A percentile compares a stretch with the other conserved stretches of the same genome.
These are phyloP conservation scores for Pseudogymnoascus sp. DNA, from an alignment of 2,329 filamentous ascomycete species.

Conservation along the genomic window DNA sequence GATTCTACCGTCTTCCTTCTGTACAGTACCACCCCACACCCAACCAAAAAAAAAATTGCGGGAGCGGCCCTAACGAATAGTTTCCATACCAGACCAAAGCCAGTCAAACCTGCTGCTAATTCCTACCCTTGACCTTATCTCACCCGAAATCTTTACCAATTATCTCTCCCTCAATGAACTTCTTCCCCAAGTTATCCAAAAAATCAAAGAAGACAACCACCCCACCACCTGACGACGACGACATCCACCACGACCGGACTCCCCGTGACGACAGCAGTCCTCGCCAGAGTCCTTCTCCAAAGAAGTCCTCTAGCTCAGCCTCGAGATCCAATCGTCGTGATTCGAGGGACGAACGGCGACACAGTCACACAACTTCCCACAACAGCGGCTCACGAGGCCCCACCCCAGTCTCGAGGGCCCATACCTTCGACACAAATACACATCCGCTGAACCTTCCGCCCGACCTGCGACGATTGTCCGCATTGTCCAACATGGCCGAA, in stretches of 20 bases:
- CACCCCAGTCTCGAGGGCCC: constrained; percentile 22
- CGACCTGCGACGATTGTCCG: constrained; percentile 69
- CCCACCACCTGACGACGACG: constrained; percentile 21
- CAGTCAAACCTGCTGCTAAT: constrained; percentile 7
- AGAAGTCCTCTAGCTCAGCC: constrained; percentile 19
- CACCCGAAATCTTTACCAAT: constrained; percentile 6
- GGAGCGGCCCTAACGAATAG: constrained; percentile 9
- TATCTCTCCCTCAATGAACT: constrained; percentile 23
- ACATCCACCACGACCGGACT: constrained; percentile 9
- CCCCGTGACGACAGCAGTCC: constrained; percentile 8
- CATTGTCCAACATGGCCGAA: constrained; percentile 51
- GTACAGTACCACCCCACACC: constrained; percentile 7
- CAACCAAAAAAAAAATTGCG: constrained; percentile 10
- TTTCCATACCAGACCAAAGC: constrained; percentile 2
- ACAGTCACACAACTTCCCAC: constrained; percentile 22
- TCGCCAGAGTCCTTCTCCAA: constrained; percentile 23
- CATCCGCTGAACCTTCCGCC: constrained; percentile 88
- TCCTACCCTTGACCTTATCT: constrained; percentile 6
- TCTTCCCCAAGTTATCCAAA: constrained; percentile 29
- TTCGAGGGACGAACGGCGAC: constrained; percentile 11
- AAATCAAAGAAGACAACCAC: constrained; percentile 26
- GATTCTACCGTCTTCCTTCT: constrained; percentile 9
- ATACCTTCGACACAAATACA: constrained; percentile 55
- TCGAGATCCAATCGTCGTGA: constrained; percentile 21
- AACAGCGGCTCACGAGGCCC: constrained; percentile 24